A percentile compares a stretch with the other conserved stretches of the same genome.
Evolutionary conservation across 2,329 filamentous ascomycete species (phyloP).

Genomic region (Pestalotiopsis sp.): DNA sequence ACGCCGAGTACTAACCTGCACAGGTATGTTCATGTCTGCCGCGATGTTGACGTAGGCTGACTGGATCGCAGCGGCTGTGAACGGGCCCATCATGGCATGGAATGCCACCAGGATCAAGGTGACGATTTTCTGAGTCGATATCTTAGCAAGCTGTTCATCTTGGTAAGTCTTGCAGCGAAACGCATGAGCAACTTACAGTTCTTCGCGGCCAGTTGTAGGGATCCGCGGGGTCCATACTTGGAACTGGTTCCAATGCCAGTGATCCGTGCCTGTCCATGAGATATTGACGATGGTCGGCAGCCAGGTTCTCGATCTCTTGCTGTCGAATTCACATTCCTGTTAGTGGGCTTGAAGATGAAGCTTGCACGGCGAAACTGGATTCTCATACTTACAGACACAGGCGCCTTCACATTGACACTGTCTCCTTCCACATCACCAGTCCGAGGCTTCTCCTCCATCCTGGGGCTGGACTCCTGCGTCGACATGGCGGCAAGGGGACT

Average conservation of each 20-base stretch:
- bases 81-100: conserved; percentile 59
- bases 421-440: not conserved
- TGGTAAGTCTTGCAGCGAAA: not conserved
- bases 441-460: not conserved
- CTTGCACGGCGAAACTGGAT: no score
- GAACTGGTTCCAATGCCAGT: conserved; percentile 55
- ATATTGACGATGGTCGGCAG: conserved; percentile 49
- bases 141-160: not conserved
- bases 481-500: not conserved
- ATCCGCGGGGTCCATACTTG: conserved; percentile 50
- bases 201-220: conserved; percentile 58
- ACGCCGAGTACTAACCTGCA: conserved; percentile 37
- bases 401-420: not conserved
- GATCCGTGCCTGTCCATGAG: conserved; percentile 55
- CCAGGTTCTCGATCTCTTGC: conserved; percentile 27
- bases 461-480: not conserved
- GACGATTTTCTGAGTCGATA: conserved; percentile 45
- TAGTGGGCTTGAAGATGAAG: not conserved
- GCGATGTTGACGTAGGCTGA: conserved; percentile 57
- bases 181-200: conserved; percentile 38
- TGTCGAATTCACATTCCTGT: not conserved
- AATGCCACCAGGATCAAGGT: conserved; percentile 59
- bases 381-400: not conserved
- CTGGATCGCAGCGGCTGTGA: conserved; percentile 56
- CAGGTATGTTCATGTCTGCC: conserved; percentile 46